Percentiles rank a stretch among this genome's conserved stretches.
Evolutionary conservation across 139 green algal genomes (phyloP).

Genomic region (Haematococcus sp.): DNA sequence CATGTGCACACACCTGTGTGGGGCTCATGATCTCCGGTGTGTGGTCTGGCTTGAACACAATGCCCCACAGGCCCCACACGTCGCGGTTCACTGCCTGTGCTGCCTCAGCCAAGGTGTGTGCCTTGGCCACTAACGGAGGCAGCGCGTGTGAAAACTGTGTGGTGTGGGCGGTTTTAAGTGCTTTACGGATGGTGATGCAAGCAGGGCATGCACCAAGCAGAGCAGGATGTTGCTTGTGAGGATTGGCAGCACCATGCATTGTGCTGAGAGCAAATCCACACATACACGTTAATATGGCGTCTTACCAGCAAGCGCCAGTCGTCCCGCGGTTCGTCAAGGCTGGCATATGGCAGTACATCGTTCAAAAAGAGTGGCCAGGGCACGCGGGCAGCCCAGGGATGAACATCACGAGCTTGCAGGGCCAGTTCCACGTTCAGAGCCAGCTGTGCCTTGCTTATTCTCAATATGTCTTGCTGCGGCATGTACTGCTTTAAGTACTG

Average conservation of each 20-base stretch:
- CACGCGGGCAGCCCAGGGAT: not conserved
- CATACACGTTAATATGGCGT: too few species aligned
- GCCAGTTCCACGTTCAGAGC: not conserved
- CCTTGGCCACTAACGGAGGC: too few species aligned
- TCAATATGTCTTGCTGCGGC: not conserved
- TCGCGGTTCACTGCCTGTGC: too few species aligned
- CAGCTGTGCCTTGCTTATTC: not conserved
- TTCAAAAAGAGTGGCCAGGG: constrained; percentile 5
- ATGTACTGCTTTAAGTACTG: not conserved
- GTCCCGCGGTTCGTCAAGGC: constrained; percentile 44
- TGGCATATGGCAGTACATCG: constrained; percentile 36
- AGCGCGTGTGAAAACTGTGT: too few species aligned
- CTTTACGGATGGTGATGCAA: too few species aligned
- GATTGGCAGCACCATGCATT: too few species aligned
- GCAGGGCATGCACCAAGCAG: too few species aligned
- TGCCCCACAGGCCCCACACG: constrained; percentile 2
- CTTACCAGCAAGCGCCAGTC: constrained; percentile 29
- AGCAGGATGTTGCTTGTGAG: too few species aligned
- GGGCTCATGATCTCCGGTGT: constrained; percentile 59
- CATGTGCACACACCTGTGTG: constrained; percentile 28
- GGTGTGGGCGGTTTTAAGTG: too few species aligned
- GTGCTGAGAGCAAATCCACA: too few species aligned
- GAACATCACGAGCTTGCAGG: not conserved
- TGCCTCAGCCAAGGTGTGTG: too few species aligned
- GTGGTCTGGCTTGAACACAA: constrained; percentile 32